A percentile compares a stretch with the other conserved stretches of the same genome.
phyloP scores from a whole-genome alignment of 441 rosid genomes.

The Erodium moschatum region DNA sequence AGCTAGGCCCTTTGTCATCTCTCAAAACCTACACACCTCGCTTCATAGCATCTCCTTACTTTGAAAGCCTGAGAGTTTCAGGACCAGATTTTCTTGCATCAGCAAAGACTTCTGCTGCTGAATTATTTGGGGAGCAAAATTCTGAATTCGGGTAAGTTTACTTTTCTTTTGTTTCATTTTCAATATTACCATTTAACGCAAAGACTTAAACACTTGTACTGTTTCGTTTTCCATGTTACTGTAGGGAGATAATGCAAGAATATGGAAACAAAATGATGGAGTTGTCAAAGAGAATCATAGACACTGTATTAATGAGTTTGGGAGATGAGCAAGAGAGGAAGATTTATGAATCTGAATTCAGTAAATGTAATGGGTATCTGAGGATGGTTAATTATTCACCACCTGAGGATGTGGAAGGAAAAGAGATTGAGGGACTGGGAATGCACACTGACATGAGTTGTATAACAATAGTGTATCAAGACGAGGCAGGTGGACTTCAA shows the following conservation, averaged over 20 bases:
- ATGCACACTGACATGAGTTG: conserved; percentile 52
- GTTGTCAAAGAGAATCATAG: conserved; percentile 39
- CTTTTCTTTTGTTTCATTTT: not conserved
- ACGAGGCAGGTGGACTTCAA: conserved; percentile 59
- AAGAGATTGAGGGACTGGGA: conserved; percentile 62
- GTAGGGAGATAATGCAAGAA: conserved; percentile 42
- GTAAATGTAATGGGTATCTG: conserved; percentile 52
- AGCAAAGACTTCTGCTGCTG: too few relatives aligned
- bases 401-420: conserved; percentile 34
- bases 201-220: not conserved
- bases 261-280: conserved; percentile 49
- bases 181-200: not conserved
- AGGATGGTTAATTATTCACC: conserved; percentile 55
- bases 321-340: conserved; percentile 37
- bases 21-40: conserved; percentile 38
- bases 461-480: conserved; percentile 53
- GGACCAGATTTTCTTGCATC: too few relatives aligned
- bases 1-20: conserved; percentile 43
- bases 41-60: too few relatives aligned
- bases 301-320: conserved; percentile 36
- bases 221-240: conserved; percentile 2
- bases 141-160: conserved; percentile 37
- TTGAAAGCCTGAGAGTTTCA: too few relatives aligned
- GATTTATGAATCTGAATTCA: conserved; percentile 36
- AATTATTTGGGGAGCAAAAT: conserved; percentile 24